Conservation (phyloP, 1,284 basidiomycete genomes). For the Leccinum pachyderme region DNA sequence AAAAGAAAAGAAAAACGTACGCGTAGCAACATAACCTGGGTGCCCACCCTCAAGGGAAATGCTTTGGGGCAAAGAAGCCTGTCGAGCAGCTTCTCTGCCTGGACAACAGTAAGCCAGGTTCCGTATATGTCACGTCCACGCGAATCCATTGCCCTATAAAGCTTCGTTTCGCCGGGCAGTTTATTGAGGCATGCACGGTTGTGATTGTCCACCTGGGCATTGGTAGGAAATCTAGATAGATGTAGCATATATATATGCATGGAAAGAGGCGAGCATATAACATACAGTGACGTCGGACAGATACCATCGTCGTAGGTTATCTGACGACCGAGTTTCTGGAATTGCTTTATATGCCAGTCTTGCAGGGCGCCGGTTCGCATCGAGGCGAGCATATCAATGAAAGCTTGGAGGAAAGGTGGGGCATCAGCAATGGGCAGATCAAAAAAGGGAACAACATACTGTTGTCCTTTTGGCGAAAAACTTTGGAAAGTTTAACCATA, state of each 20-base stretch:
- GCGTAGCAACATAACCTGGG: slow-evolving; percentile 78
- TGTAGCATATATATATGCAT: neutral
- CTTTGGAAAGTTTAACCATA: slow-evolving; percentile 38
- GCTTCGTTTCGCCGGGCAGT: slow-evolving; percentile 14
- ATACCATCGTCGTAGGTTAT: slow-evolving; percentile 54
- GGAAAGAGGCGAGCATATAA: slow-evolving; percentile 1
- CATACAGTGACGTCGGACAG: slow-evolving; percentile 61
- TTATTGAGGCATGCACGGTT: slow-evolving; percentile 20
- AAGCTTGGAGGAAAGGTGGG: slow-evolving; percentile 38
- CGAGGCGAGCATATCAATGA: slow-evolving; percentile 71
- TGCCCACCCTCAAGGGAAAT: slow-evolving; percentile 37
- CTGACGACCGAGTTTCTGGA: slow-evolving; percentile 44
- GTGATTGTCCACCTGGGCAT: slow-evolving; percentile 25
- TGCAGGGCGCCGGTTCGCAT: slow-evolving; percentile 61
- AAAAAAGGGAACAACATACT: slow-evolving; percentile 27
- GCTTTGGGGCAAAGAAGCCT: slow-evolving; percentile 32
- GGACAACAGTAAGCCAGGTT: slow-evolving; percentile 11
- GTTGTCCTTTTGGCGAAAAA: slow-evolving; percentile 48
- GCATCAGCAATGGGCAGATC: neutral
- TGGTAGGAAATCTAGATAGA: slow-evolving; percentile 24
- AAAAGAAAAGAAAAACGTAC: slow-evolving; percentile 20
- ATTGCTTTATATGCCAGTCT: slow-evolving; percentile 34
- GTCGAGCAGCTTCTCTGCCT: slow-evolving; percentile 30
- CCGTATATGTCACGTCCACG: slow-evolving; percentile 26
- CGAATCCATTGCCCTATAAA: slow-evolving; percentile 29